A percentile compares a stretch with the other conserved stretches of the same genome.
phyloP scores from a whole-genome alignment of 2,329 filamentous ascomycete genomes.

The Stagonosporopsis cucurbitacearum region DNA sequence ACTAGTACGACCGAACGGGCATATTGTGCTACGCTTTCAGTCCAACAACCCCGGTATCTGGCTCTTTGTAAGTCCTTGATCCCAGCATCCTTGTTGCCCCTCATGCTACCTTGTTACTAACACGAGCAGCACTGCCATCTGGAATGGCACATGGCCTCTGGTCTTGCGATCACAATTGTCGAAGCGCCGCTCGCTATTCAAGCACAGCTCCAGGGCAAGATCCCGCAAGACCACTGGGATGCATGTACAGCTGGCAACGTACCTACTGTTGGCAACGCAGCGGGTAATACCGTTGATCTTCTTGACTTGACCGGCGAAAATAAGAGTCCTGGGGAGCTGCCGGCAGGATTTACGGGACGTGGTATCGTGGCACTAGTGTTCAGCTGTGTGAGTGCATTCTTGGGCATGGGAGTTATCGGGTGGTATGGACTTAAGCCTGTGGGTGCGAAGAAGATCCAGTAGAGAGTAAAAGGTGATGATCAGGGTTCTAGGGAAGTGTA shows the following conservation, averaged over 20 bases:
- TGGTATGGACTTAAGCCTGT: constrained; percentile 66
- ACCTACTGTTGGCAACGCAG: constrained; percentile 72
- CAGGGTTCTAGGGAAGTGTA: too few species aligned
- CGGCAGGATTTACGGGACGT: constrained; percentile 71
- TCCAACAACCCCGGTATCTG: constrained; percentile 58
- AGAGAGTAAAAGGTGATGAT: background rate
- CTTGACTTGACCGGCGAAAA: constrained; percentile 64
- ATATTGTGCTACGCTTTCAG: constrained; percentile 62
- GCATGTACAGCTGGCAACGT: constrained; percentile 62
- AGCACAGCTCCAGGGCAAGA: constrained; percentile 55
- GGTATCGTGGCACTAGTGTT: constrained; percentile 79
- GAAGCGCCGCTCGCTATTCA: constrained; percentile 66
- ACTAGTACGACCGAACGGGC: constrained; percentile 60
- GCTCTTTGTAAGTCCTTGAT: constrained; percentile 30
- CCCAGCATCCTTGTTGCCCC: background rate
- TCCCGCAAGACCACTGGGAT: constrained; percentile 68
- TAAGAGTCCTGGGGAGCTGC: constrained; percentile 61
- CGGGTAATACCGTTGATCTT: constrained; percentile 69
- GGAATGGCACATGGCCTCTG: constrained; percentile 53
- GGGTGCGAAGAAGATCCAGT: constrained; percentile 16
- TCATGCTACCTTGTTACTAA: background rate
- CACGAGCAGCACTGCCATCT: constrained; percentile 32
- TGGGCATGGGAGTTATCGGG: constrained; percentile 71
- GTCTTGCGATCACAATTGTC: constrained; percentile 60
- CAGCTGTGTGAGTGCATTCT: constrained; percentile 70